Percentiles rank a stretch among this genome's conserved stretches.
Evolutionary conservation across 768 basidiomycete genomes (phyloP).

Genomic region (Termitomyces sp.): DNA sequence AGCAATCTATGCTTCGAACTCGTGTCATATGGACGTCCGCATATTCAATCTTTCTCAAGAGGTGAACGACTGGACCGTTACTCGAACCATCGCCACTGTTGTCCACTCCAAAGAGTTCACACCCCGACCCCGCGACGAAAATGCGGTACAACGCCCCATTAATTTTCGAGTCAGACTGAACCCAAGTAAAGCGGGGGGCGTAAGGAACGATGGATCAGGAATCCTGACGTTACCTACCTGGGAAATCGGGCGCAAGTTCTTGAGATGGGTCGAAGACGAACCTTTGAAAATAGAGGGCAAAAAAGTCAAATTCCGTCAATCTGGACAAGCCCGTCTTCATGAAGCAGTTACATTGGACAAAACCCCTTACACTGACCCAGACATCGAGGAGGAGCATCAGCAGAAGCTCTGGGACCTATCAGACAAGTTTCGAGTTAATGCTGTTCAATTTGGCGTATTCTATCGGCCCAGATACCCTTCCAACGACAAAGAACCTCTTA

Average conservation of each 20-base stretch:
- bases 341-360: conserved; percentile 41
- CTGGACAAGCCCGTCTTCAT: conserved; percentile 9
- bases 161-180: conserved; percentile 66
- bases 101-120: conserved; percentile 56
- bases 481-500: conserved; percentile 23
- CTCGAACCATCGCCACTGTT: conserved; percentile 48
- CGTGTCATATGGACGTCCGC: conserved; percentile 31
- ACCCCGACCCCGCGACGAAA: conserved; percentile 27
- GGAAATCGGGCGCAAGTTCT: conserved; percentile 41
- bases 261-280: conserved; percentile 36
- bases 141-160: conserved; percentile 29
- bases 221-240: conserved; percentile 34
- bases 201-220: conserved; percentile 55
- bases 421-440: conserved; percentile 50
- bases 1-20: neutral
- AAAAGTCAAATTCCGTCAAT: conserved; percentile 34
- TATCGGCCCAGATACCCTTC: conserved; percentile 35
- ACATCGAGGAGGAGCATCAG: conserved; percentile 47
- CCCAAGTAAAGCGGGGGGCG: conserved; percentile 39
- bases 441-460: conserved; percentile 66
- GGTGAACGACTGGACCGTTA: conserved; percentile 53
- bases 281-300: conserved; percentile 39
- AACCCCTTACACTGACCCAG: conserved; percentile 53
- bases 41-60: conserved; percentile 35
- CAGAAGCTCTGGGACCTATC: conserved; percentile 40